Percentiles rank a stretch among this genome's conserved stretches.
These are phyloP conservation scores for Populus tomentosa DNA, from an alignment of 441 rosid genomes.

Conservation along the genomic window DNA sequence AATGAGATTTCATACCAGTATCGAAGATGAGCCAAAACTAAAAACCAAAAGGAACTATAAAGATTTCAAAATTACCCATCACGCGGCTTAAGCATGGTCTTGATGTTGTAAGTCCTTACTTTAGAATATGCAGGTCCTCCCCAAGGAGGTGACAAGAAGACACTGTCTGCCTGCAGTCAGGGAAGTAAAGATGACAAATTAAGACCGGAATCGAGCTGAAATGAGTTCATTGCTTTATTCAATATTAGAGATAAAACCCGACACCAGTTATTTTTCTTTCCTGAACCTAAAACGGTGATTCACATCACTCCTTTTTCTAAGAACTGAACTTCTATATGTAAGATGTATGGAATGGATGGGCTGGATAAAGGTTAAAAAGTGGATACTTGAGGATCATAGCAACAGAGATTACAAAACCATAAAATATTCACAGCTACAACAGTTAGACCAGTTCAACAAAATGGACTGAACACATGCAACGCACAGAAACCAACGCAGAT, in stretches of 20 bases:
- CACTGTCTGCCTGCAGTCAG: slow-evolving; percentile 63
- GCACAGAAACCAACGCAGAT: not conserved
- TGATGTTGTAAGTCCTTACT: slow-evolving; percentile 56
- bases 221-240: not conserved
- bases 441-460: not conserved
- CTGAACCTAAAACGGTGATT: slow-evolving; percentile 4
- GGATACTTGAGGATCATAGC: not conserved
- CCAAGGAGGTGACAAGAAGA: slow-evolving; percentile 95
- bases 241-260: not conserved
- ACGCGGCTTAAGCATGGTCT: slow-evolving; percentile 79
- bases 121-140: slow-evolving; percentile 87
- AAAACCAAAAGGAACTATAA: not conserved
- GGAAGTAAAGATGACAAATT: slow-evolving; percentile 5
- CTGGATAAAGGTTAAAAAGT: not conserved
- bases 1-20: not conserved
- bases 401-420: not conserved
- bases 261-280: not conserved
- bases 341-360: not conserved
- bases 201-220: slow-evolving; percentile 4
- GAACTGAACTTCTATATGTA: not conserved
- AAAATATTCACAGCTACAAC: not conserved
- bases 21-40: not conserved
- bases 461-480: not conserved
- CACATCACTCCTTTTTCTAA: not conserved
- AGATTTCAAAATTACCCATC: slow-evolving; percentile 56